Evolutionary conservation across 768 basidiomycete genomes (phyloP).

Genomic region (Panaeolus papilionaceus): DNA sequence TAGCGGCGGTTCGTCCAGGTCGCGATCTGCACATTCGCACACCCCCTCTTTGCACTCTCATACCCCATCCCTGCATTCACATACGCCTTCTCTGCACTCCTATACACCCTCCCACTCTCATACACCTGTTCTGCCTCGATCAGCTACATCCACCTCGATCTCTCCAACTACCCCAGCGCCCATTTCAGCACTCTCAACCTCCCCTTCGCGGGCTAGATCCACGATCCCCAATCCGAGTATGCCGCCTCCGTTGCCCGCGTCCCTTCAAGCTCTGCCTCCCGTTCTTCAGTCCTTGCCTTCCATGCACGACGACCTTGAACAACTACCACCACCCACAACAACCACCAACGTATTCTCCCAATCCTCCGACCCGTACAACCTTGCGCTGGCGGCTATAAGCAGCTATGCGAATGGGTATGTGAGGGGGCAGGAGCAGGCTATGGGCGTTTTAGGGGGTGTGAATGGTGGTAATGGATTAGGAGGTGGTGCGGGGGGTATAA

Average conservation of each 20-base stretch:
- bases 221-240: background rate
- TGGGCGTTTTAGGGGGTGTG: background rate
- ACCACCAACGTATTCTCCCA: background rate
- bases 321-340: background rate
- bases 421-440: background rate
- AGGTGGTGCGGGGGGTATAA: too few species aligned
- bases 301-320: background rate
- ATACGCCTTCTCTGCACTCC: background rate
- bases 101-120: background rate
- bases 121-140: background rate
- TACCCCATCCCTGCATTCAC: background rate
- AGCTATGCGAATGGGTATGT: constrained; percentile 11
- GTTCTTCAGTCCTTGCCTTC: background rate
- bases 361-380: background rate
- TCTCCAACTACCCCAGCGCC: background rate
- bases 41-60: background rate
- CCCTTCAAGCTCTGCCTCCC: background rate
- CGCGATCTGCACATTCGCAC: background rate
- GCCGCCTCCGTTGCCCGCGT: too few species aligned
- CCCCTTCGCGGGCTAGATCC: background rate
- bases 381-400: background rate
- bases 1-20: background rate
- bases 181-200: background rate
- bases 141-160: background rate
- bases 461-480: too few species aligned